Evolutionary conservation across 495 filamentous ascomycete genomes (phyloP).

Genomic region (Lasiosphaeris hirsuta): DNA sequence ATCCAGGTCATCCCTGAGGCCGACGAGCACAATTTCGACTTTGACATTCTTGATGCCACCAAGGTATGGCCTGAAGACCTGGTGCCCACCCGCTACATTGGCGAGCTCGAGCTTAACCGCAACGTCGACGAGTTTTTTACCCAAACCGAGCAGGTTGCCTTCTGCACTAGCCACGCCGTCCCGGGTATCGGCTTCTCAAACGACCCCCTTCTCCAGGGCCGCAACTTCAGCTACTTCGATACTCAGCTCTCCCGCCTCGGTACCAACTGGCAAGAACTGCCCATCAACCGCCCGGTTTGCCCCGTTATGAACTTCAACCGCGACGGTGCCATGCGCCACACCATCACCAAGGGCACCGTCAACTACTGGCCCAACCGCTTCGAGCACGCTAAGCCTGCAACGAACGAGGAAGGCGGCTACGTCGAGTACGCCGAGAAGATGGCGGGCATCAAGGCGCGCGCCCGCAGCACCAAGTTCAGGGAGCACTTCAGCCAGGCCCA

Average conservation of each 20-base stretch:
- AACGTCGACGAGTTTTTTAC: slow-evolving; percentile 85
- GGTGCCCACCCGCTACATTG: slow-evolving; percentile 75
- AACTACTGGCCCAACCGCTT: slow-evolving; percentile 92
- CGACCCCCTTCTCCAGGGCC: slow-evolving; percentile 77
- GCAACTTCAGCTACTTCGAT: slow-evolving; percentile 86
- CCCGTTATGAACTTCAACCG: slow-evolving; percentile 80
- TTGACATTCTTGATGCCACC: slow-evolving; percentile 88
- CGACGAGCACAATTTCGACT: slow-evolving; percentile 77
- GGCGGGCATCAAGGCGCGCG: slow-evolving; percentile 66
- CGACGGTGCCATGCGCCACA: slow-evolving; percentile 64
- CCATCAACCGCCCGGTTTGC: slow-evolving; percentile 73
- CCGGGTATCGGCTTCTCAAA: slow-evolving; percentile 86
- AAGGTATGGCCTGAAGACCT: slow-evolving; percentile 88
- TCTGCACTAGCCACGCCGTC: slow-evolving; percentile 81
- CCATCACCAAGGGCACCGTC: slow-evolving; percentile 57
- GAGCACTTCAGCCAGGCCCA: slow-evolving; percentile 75
- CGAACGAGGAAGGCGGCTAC: slow-evolving; percentile 59
- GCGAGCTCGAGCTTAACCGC: slow-evolving; percentile 76
- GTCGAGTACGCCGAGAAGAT: slow-evolving; percentile 64
- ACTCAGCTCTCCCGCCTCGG: slow-evolving; percentile 82
- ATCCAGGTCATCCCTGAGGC: slow-evolving; percentile 72
- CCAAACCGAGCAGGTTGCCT: slow-evolving; percentile 80
- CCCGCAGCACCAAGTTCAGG: slow-evolving; percentile 71
- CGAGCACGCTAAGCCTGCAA: slow-evolving; percentile 59
- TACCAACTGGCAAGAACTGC: slow-evolving; percentile 80